Base-by-base conservation (phyloP, 2,329 filamentous ascomycete genomes). In the Aspergillus ochraceus region DNA sequence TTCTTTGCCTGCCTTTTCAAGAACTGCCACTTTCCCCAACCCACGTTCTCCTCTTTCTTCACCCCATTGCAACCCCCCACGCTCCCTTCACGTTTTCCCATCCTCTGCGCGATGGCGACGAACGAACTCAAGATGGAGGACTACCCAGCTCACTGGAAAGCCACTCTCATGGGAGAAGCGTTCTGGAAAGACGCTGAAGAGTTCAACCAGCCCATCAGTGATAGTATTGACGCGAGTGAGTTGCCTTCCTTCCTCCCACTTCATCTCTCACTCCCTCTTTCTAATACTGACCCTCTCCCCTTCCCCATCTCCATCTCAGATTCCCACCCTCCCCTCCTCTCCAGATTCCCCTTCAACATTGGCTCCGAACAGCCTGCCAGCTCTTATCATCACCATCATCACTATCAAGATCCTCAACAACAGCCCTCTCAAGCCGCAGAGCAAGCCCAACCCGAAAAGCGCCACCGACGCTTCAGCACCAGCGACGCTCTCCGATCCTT, bases 131-230 rank as follows among this genome's bases (percentile, higher is more conserved):
- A 19, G 10, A 70, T 70, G 59, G 61, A 66, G n/a, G 60, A 64
- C n/a, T 61, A 64, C 54, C 55, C 64, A 10, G 50, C 24, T 4
- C 70, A 71, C 54, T 72, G 71, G 71, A 57, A 64, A 10, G 50
- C 39, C 11, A 68, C 70, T 9, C 66, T 74, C 1, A 60, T 72
- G 29, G 71, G 71, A 17, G 52, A 58, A 22, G 65, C 60, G 2
- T 73, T 74, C 60, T 74, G 71, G 71, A 67, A 61, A 59, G 68
- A 71, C 42, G 65, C 66, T 22, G 68, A 69, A 14, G 42, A 56
- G 4, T 63, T 59, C 47, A 68, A 66, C 46, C 52, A 63, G 42
- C 30, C 58, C 24, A 58, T 60, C 30, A 52, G 66, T 30, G 60
- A 65, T 47, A 49, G 52, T 19, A 64, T 69, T 19, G 64, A 69